These are phyloP conservation scores for Sesbania bispinosa DNA, from an alignment of 306 rosid species.

Conservation along the genomic window DNA sequence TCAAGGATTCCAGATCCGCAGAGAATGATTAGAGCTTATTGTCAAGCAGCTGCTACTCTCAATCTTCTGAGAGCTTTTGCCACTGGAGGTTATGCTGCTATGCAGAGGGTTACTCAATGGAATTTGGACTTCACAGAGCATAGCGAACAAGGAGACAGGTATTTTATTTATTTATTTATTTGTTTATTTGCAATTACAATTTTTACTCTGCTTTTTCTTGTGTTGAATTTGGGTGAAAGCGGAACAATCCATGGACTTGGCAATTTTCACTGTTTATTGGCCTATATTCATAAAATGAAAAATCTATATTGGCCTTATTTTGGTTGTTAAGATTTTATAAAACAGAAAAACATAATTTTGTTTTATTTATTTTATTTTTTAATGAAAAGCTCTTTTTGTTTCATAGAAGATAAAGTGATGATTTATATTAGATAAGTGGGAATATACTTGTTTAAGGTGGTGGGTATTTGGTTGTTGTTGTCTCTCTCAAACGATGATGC, in stretches of 20 bases:
- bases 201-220: not conserved
- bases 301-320: not conserved
- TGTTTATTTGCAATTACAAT: not conserved
- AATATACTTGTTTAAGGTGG: slow-evolving; percentile 14
- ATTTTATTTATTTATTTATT: not conserved
- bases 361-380: not conserved
- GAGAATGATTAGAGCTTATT: slow-evolving; percentile 91
- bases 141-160: slow-evolving; percentile 98
- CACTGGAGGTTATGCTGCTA: slow-evolving; percentile 97
- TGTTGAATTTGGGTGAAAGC: not conserved
- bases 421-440: not conserved
- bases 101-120: slow-evolving; percentile 98
- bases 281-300: not conserved
- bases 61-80: slow-evolving; percentile 93
- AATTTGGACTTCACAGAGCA: slow-evolving; percentile 91
- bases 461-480: slow-evolving; percentile 8
- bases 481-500: slow-evolving; percentile 7
- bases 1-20: slow-evolving; percentile 94
- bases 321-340: not conserved
- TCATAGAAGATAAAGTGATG: not conserved
- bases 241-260: not conserved
- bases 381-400: not conserved
- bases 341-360: not conserved
- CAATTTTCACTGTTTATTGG: not conserved
- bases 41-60: slow-evolving; percentile 92